Base-by-base conservation (phyloP, 2,329 filamentous ascomycete genomes). In the Colletotrichum sp. region DNA sequence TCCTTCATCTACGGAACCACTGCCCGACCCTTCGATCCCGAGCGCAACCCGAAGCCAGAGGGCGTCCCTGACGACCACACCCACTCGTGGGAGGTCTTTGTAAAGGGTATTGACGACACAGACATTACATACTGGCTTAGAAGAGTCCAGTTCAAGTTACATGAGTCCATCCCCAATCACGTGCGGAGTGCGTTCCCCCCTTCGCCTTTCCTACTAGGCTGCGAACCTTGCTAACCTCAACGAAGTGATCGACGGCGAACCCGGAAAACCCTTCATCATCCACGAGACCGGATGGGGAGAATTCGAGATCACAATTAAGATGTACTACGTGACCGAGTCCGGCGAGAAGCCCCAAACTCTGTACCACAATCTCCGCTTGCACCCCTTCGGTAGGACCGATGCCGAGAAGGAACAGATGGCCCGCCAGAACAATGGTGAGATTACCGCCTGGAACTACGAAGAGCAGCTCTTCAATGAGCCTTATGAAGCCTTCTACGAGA, bases 401-500 rank as follows among this genome's bases (percentile, higher is more conserved):
- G 93, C 92, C 70, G 92, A 94, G 83, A 94, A 90, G 81, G 90
- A 91, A 79, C 87, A 87, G 77, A 91, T 89, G 91, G 32, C 69
- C 18, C 85, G 89, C 76, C 84, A 82, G 69, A 91, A 87, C 85
- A 91, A 86, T 86, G 91, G 87, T 79, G 89, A 93, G 81, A 93
- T 99, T 60, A 88, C 93, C 36, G 92, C 93, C 67, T 96, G 97
- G 90, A 93, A 92, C 75, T 95, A 98, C 82, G 97, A 99, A 84
- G 96, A 98, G 82, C 94, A 99, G 79, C 91, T 99, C 66, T 99
- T 99, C 89, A 99, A 98, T 86, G 97, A 99, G 85, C 97, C 97
- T 0, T 97, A 96, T 80, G 95, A 98, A 84, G 92, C 94, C 62
- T 96, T 99, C 82, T 98, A 95, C 86, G 95, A 98, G 78, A 89